These are phyloP conservation scores for Heterobasidion annosum DNA, from an alignment of 1,284 basidiomycete genomes.

Conservation along the genomic window DNA sequence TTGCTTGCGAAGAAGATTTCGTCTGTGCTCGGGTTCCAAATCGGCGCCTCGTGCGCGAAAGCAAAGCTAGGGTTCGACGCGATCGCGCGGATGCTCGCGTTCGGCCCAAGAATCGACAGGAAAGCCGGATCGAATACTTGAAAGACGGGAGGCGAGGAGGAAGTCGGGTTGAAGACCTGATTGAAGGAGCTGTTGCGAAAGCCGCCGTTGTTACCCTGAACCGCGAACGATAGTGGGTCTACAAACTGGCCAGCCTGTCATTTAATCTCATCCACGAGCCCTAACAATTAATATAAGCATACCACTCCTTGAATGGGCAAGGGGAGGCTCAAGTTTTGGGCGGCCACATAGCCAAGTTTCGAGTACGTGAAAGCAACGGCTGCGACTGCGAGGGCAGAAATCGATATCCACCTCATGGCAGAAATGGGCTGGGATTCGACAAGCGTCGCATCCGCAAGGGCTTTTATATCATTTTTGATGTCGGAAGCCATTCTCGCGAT, in stretches of 20 bases:
- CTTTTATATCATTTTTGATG: no score
- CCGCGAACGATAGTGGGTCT: conserved; percentile 20
- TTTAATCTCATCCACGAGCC: not conserved
- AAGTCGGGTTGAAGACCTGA: conserved; percentile 29
- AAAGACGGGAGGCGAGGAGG: conserved; percentile 48
- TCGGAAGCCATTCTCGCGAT: no score
- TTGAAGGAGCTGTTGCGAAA: conserved; percentile 20
- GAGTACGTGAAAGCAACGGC: not conserved
- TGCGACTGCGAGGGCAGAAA: no score
- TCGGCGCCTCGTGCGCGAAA: conserved; percentile 69
- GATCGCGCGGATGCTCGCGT: conserved; percentile 49
- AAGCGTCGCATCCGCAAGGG: no score
- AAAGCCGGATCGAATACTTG: conserved; percentile 61
- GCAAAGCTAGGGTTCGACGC: conserved; percentile 50
- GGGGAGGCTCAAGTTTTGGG: not conserved
- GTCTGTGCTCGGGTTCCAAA: conserved; percentile 51
- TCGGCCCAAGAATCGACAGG: conserved; percentile 45
- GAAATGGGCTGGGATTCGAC: no score
- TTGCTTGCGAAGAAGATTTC: conserved; percentile 45
- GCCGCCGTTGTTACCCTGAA: conserved; percentile 19
- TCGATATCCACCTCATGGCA: no score
- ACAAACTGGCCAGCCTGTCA: conserved; percentile 16
- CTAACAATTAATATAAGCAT: not conserved
- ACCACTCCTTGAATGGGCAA: not conserved
- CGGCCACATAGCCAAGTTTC: not conserved